Conservation (phyloP, 1,284 basidiomycete species). For the Cryptococcus sp. region DNA sequence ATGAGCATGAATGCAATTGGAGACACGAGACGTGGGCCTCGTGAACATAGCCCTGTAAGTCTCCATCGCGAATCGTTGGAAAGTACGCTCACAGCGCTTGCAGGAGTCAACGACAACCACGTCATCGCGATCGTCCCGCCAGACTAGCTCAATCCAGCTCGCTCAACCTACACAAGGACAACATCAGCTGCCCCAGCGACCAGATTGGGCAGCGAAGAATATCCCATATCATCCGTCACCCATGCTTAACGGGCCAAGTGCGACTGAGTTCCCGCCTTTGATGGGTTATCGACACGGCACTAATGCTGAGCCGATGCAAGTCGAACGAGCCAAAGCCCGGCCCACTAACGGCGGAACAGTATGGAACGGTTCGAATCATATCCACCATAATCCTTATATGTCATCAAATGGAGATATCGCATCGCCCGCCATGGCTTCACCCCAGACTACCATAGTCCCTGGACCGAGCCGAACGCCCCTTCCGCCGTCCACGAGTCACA, state of each 20-base stretch:
- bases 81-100: neutral
- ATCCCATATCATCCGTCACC: slow-evolving; percentile 48
- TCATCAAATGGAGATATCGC: slow-evolving; percentile 7
- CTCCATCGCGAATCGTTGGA: neutral
- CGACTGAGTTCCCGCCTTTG: slow-evolving; percentile 44
- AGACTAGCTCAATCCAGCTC: slow-evolving; percentile 37
- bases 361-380: slow-evolving; percentile 34
- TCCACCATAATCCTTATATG: slow-evolving; percentile 12
- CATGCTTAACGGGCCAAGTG: slow-evolving; percentile 20
- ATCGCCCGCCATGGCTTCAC: neutral
- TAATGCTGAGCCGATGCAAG: slow-evolving; percentile 48
- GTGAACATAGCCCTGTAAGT: slow-evolving; percentile 50
- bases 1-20: slow-evolving; percentile 18
- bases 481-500: neutral
- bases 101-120: slow-evolving; percentile 38
- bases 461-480: slow-evolving; percentile 4
- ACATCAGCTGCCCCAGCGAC: slow-evolving; percentile 46
- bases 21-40: slow-evolving; percentile 22
- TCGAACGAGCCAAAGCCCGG: slow-evolving; percentile 40
- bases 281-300: slow-evolving; percentile 21
- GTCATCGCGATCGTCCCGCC: slow-evolving; percentile 44
- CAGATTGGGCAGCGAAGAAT: slow-evolving; percentile 51
- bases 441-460: slow-evolving; percentile 11
- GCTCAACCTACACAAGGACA: slow-evolving; percentile 36
- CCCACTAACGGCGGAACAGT: slow-evolving; percentile 23